phyloP scores from a whole-genome alignment of 306 rosid genomes.

The Urtica urens region DNA sequence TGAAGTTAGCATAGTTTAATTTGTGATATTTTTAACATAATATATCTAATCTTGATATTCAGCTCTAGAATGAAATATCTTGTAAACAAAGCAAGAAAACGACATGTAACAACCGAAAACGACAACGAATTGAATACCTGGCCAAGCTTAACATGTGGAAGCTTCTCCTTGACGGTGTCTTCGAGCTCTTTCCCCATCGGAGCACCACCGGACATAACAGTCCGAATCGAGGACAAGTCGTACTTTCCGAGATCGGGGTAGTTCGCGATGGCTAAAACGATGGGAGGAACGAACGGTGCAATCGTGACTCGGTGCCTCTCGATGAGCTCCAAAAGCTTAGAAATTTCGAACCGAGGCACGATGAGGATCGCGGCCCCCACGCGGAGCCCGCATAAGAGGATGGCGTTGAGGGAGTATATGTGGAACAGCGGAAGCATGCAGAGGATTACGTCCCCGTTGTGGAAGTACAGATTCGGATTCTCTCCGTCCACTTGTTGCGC shows the following conservation, averaged over 20 bases:
- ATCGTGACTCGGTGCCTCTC: slow-evolving; percentile 44
- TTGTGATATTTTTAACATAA: too few relatives aligned
- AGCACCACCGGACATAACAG: slow-evolving; percentile 63
- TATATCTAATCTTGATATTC: too few relatives aligned
- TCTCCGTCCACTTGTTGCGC: slow-evolving; percentile 72
- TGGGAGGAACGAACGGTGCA: slow-evolving; percentile 72
- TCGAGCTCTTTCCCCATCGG: slow-evolving; percentile 65
- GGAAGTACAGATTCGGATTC: slow-evolving; percentile 45
- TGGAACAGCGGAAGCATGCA: slow-evolving; percentile 80
- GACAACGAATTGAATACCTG: slow-evolving; percentile 31
- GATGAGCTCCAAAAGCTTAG: slow-evolving; percentile 27
- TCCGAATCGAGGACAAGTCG: slow-evolving; percentile 61
- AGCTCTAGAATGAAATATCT: too few relatives aligned
- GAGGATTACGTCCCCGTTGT: slow-evolving; percentile 46
- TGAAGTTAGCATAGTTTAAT: too few relatives aligned
- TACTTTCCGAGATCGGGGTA: slow-evolving; percentile 24
- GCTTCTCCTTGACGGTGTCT: slow-evolving; percentile 40
- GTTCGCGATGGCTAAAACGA: slow-evolving; percentile 51
- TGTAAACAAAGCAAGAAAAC: not conserved
- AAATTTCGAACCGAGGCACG: slow-evolving; percentile 49
- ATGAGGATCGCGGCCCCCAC: slow-evolving; percentile 57
- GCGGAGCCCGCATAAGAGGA: slow-evolving; percentile 50
- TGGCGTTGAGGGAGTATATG: slow-evolving; percentile 60
- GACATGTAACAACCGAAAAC: not conserved
- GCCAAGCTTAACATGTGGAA: slow-evolving; percentile 52